A percentile compares a stretch with the other conserved stretches of the same genome.
Evolutionary conservation across 1,284 basidiomycete genomes (phyloP).

Genomic region (Veloboletus limbatus): DNA sequence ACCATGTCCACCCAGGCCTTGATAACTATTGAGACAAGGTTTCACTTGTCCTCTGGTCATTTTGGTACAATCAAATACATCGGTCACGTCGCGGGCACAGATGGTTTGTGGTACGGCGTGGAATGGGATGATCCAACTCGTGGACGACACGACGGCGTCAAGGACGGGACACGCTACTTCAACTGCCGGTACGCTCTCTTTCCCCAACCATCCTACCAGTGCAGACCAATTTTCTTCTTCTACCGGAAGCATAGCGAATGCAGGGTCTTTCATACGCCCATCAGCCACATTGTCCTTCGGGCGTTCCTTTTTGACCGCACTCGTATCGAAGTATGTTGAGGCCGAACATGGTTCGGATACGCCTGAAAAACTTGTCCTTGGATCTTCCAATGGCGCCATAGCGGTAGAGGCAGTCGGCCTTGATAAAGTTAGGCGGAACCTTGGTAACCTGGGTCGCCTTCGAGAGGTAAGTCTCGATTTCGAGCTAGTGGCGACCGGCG

Average conservation of each 20-base stretch:
- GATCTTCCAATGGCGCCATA: constrained; percentile 80
- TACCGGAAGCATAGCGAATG: constrained; percentile 43
- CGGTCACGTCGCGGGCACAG: constrained; percentile 64
- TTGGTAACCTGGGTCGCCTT: constrained; percentile 66
- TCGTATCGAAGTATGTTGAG: constrained; percentile 76
- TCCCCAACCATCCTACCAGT: background rate
- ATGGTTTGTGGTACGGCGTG: constrained; percentile 84
- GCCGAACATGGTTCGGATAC: constrained; percentile 46
- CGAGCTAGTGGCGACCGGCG: constrained; percentile 57
- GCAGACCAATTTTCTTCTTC: constrained; percentile 13
- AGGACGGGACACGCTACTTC: constrained; percentile 81
- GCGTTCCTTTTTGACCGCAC: constrained; percentile 70
- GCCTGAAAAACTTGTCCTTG: constrained; percentile 66
- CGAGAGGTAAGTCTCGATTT: constrained; percentile 78
- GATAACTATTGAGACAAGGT: constrained; percentile 47
- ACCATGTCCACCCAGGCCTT: constrained; percentile 21
- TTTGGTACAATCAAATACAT: constrained; percentile 71
- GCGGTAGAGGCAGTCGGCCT: constrained; percentile 85
- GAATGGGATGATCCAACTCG: constrained; percentile 89
- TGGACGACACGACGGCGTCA: constrained; percentile 86
- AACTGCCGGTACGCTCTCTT: constrained; percentile 59
- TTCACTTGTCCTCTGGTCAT: constrained; percentile 45
- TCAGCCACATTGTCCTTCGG: constrained; percentile 59
- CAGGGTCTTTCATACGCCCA: constrained; percentile 77
- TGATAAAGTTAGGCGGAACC: constrained; percentile 71